phyloP scores from a whole-genome alignment of 129 eudicot species.

The Lonicera japonica region DNA sequence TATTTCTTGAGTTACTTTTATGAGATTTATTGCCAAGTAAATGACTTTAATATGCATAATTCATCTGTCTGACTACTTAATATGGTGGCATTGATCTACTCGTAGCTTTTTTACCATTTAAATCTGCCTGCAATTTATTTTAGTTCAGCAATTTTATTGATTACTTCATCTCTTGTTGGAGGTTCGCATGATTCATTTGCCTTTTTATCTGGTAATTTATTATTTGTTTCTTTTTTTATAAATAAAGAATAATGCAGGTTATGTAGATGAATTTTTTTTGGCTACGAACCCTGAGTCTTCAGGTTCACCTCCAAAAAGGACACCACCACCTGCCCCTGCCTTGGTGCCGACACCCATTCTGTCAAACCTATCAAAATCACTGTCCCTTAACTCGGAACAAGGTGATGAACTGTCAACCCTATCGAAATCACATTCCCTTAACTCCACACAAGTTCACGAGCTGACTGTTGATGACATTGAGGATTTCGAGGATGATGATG shows the following conservation, averaged over 20 bases:
- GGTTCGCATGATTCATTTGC: background rate
- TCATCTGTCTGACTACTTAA: background rate
- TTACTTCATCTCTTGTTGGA: background rate
- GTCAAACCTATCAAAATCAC: constrained; percentile 43
- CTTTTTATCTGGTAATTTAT: constrained; percentile 1
- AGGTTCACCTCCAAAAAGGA: constrained; percentile 89
- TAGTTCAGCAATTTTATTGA: background rate
- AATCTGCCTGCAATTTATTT: background rate
- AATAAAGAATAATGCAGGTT: constrained; percentile 66
- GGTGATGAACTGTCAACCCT: constrained; percentile 48
- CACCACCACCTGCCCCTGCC: constrained; percentile 70
- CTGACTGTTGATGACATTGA: constrained; percentile 92
- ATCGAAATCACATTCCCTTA: constrained; percentile 56
- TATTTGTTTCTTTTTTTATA: constrained; percentile 10
- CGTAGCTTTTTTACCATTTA: background rate
- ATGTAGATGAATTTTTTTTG: constrained; percentile 78
- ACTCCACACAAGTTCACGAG: constrained; percentile 59
- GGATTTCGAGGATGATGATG: constrained; percentile 83
- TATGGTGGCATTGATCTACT: background rate
- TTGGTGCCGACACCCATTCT: constrained; percentile 54
- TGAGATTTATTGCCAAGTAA: background rate
- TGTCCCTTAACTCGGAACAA: constrained; percentile 44
- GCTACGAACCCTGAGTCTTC: constrained; percentile 72
- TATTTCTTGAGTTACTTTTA: background rate
- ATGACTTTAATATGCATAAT: no score